Evolutionary conservation across 148 eudicot genomes (phyloP), one percentile per base, ranked within the genome.

Genomic region (Vaccinium darrowii): DNA sequence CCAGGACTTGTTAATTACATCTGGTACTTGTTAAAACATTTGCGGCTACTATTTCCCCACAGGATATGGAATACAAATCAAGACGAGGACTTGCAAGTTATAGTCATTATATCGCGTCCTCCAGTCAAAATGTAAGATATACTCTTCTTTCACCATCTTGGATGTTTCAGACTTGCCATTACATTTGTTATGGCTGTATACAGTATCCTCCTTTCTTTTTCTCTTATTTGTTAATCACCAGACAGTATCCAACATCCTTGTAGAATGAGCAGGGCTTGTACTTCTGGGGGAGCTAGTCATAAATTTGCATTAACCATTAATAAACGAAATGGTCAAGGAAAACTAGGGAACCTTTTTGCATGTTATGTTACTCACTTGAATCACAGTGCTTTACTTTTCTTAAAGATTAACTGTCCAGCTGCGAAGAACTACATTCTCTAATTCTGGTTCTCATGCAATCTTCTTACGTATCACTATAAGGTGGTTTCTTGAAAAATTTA

Each of bases 31-130:
- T 47, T 76, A 5, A 84, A 84, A 16, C 9, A 7, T 69, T 81
- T 86, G 75, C 25, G 84, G 12, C 7, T 81, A 62, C 69, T 81
- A 53, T 76, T 69, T 27, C 85, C 72, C 84, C 19, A 76, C 94
- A 93, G 98, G 82, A n/a, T 93, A 81, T 84, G 88, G 89, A 95
- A 95, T 87, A 93, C 93, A n/a, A 87, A 91, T 62, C 82, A 87
- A 79, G 52, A 83, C 36, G 95, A 94, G 72, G 94, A 95, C 90
- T 86, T 95, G 88, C 98, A 95, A 69, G 81, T 95, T 84, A 82
- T 95, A 36, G 94, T 91, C 83, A 75, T 92, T 51, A 88, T 95
- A 89, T 94, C 98, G 39, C 97, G 96, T 63, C 98, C 98, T 36
- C 98, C 98, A 14, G 91, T 91, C 49, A 95, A 94, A 94, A 88